Conservation (phyloP, 371 early-diverging fungal species). For the Lichtheimia ramosa region DNA sequence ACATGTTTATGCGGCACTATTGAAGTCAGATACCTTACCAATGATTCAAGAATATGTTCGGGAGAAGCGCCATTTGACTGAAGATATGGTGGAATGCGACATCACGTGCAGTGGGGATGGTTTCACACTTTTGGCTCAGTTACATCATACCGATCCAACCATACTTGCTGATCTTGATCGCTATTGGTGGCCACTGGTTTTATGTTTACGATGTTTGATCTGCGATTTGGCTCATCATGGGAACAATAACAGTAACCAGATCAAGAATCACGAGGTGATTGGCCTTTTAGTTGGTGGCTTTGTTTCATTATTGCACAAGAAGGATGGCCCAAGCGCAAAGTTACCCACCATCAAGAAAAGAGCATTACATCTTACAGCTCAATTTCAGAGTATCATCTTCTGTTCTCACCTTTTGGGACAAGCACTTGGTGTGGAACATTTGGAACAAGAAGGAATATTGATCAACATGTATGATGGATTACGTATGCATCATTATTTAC, state of each 20-base stretch:
- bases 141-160: background rate
- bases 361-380: constrained; percentile 35
- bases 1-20: constrained; percentile 40
- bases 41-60: constrained; percentile 31
- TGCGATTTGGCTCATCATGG: constrained; percentile 12
- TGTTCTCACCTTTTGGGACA: constrained; percentile 37
- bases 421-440: constrained; percentile 17
- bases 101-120: too few species aligned
- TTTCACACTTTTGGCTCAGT: background rate
- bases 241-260: constrained; percentile 1
- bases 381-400: constrained; percentile 33
- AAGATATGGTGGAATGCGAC: constrained; percentile 3
- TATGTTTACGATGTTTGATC: constrained; percentile 38
- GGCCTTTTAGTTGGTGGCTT: constrained; percentile 31
- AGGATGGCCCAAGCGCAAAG: constrained; percentile 6
- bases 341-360: constrained; percentile 29
- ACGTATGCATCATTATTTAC: constrained; percentile 18
- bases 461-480: constrained; percentile 19
- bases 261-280: constrained; percentile 36
- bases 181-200: constrained; percentile 16
- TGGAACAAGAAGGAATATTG: constrained; percentile 17
- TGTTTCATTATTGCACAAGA: constrained; percentile 17
- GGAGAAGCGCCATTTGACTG: constrained; percentile 32
- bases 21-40: background rate
- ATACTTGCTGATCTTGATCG: background rate